Evolutionary conservation across 1,139 yeast species (phyloP).

Genomic region (Candida sojae): DNA sequence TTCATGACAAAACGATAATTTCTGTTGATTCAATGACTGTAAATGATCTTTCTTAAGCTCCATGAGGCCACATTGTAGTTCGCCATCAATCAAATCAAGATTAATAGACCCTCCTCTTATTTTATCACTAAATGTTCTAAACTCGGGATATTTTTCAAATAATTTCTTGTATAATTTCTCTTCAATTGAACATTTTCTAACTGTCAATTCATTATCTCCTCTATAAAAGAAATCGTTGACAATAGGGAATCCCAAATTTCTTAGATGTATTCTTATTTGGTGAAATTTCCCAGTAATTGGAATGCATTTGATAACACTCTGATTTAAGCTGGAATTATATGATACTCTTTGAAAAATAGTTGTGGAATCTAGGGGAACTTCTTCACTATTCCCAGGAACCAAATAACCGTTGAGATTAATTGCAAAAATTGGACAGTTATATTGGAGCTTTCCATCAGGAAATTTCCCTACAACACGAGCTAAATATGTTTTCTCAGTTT

Average conservation of each 20-base stretch:
- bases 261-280: constrained; percentile 73
- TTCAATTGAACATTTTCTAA: constrained; percentile 28
- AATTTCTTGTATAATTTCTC: constrained; percentile 25
- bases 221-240: constrained; percentile 66
- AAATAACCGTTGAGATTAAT: constrained; percentile 37
- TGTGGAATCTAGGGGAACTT: constrained; percentile 31
- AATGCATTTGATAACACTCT: constrained; percentile 61
- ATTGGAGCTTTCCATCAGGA: constrained; percentile 32
- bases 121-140: constrained; percentile 11
- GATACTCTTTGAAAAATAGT: constrained; percentile 32
- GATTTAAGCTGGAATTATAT: constrained; percentile 30
- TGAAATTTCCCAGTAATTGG: constrained; percentile 80
- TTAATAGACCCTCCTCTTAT: constrained; percentile 15
- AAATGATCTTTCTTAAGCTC: constrained; percentile 19
- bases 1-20: constrained; percentile 27
- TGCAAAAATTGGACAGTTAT: constrained; percentile 38
- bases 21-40: not conserved
- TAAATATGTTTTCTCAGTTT: constrained; percentile 50
- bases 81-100: constrained; percentile 18
- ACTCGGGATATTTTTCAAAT: constrained; percentile 19
- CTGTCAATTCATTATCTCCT: constrained; percentile 14
- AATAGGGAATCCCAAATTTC: constrained; percentile 68
- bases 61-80: constrained; percentile 10
- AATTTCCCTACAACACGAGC: constrained; percentile 67
- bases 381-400: constrained; percentile 29